Conservation (phyloP, 2,329 filamentous ascomycete genomes). For the Fusarium veterinarium region DNA sequence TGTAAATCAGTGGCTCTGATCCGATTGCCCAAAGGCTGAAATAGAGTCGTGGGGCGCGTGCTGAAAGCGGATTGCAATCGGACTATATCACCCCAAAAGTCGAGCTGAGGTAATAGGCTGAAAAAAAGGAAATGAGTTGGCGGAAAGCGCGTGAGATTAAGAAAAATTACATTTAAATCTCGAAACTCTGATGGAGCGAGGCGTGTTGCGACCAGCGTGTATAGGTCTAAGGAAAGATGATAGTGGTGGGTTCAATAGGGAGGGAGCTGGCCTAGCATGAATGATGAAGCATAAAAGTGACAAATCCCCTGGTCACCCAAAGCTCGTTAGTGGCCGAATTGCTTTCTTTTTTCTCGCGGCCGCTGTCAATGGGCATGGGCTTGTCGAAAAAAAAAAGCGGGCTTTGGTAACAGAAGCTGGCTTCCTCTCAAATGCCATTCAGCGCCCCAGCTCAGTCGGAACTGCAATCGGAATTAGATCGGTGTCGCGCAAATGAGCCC, state of each 20-base stretch:
- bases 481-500: slow-evolving; percentile 41
- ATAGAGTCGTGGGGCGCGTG: slow-evolving; percentile 40
- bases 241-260: slow-evolving; percentile 1
- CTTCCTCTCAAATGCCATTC: slow-evolving; percentile 27
- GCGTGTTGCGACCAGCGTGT: slow-evolving; percentile 23
- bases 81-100: slow-evolving; percentile 23
- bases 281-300: slow-evolving; percentile 2
- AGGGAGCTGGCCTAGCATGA: slow-evolving; percentile 5
- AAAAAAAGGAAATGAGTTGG: slow-evolving; percentile 28
- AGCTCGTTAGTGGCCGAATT: slow-evolving; percentile 16
- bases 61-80: slow-evolving; percentile 32
- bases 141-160: slow-evolving; percentile 22
- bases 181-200: slow-evolving; percentile 1
- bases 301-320: slow-evolving; percentile 13
- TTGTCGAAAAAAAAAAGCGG: slow-evolving; percentile 38
- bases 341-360: slow-evolving; percentile 17
- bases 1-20: slow-evolving; percentile 33
- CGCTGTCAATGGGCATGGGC: slow-evolving; percentile 27
- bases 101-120: slow-evolving; percentile 23
- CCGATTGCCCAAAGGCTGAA: slow-evolving; percentile 36
- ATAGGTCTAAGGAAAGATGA: slow-evolving; percentile 12
- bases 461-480: slow-evolving; percentile 2
- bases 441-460: slow-evolving; percentile 31
- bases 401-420: slow-evolving; percentile 20
- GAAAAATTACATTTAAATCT: neutral